Percentiles rank a stretch among this genome's conserved stretches.
phyloP scores from a whole-genome alignment of 495 filamentous ascomycete species.

The Tuber brumale region DNA sequence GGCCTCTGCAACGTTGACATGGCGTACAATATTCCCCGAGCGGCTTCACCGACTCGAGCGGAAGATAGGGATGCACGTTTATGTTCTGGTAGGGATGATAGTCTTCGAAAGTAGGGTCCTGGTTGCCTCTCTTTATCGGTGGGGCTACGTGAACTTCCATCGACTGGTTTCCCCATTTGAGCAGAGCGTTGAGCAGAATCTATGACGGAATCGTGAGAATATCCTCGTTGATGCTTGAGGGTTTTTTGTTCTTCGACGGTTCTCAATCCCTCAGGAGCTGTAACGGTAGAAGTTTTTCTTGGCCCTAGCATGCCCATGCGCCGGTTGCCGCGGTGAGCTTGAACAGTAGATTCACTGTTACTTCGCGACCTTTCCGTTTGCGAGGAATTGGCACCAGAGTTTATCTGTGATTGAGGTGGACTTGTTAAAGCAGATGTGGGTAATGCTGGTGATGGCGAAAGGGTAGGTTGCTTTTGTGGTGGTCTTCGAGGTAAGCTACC shows the following conservation, averaged over 20 bases:
- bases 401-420: conserved; percentile 4
- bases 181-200: conserved; percentile 26
- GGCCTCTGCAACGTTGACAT: conserved; percentile 46
- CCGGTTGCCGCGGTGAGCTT: conserved; percentile 53
- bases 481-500: conserved; percentile 25
- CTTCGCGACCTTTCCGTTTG: conserved; percentile 75
- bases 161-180: conserved; percentile 10
- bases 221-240: conserved; percentile 38
- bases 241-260: conserved; percentile 61
- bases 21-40: conserved; percentile 81
- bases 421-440: conserved; percentile 14
- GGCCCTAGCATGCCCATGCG: conserved; percentile 81
- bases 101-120: conserved; percentile 60
- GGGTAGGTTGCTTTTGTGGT: conserved; percentile 24
- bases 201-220: conserved; percentile 39
- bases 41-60: conserved; percentile 66
- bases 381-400: neutral
- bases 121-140: conserved; percentile 46
- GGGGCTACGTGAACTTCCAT: conserved; percentile 30
- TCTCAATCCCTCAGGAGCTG: conserved; percentile 55
- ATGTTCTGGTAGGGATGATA: conserved; percentile 78
- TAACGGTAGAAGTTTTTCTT: conserved; percentile 48
- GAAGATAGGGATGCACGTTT: conserved; percentile 56
- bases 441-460: conserved; percentile 12
- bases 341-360: conserved; percentile 70